These are phyloP conservation scores for Glebionis coronaria DNA, from an alignment of 129 eudicot genomes.

Conservation along the genomic window DNA sequence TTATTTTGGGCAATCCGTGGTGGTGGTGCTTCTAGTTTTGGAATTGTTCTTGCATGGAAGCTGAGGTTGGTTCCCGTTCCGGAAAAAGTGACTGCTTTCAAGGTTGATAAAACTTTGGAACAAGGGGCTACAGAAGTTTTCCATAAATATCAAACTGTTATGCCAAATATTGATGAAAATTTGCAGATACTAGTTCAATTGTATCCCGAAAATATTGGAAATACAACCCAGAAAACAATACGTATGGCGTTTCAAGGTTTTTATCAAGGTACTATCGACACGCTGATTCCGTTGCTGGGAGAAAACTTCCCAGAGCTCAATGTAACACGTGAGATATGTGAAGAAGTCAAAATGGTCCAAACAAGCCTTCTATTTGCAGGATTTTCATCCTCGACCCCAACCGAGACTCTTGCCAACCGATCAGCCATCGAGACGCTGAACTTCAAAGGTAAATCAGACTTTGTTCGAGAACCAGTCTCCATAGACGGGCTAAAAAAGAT, in stretches of 20 bases:
- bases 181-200: slow-evolving; percentile 25
- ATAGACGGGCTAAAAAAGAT: slow-evolving; percentile 11
- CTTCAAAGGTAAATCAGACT: slow-evolving; percentile 37
- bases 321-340: no score
- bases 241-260: slow-evolving; percentile 16
- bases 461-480: neutral
- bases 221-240: slow-evolving; percentile 13
- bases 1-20: no score
- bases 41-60: no score
- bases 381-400: neutral
- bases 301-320: no score
- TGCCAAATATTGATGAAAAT: slow-evolving; percentile 19
- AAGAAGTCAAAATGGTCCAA: no score
- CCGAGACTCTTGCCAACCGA: slow-evolving; percentile 21
- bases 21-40: no score
- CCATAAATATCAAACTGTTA: slow-evolving; percentile 33
- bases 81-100: neutral
- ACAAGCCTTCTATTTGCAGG: no score
- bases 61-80: slow-evolving; percentile 15
- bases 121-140: slow-evolving; percentile 18
- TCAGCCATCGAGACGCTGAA: neutral
- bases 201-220: neutral
- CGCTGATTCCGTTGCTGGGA: no score
- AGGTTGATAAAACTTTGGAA: neutral
- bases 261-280: slow-evolving; percentile 33